These are phyloP conservation scores for Naganishia kalamii DNA, from an alignment of 768 basidiomycete genomes.

Conservation along the genomic window DNA sequence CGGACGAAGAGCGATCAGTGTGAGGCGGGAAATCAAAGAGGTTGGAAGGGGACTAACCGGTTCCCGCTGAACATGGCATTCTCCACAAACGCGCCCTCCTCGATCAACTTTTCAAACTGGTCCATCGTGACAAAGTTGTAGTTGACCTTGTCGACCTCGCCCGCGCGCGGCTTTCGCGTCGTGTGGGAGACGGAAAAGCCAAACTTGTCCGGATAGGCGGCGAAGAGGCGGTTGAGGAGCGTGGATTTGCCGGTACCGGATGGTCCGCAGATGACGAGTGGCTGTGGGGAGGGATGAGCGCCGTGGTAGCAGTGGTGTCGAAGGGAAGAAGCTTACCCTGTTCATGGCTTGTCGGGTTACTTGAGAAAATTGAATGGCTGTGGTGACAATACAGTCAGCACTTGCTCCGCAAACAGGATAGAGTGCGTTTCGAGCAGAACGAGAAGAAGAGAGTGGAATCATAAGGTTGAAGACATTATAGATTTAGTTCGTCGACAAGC, in stretches of 20 bases:
- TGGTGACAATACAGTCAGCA: neutral
- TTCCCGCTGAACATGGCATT: constrained; percentile 89
- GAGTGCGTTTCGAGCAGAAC: neutral
- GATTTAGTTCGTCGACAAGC: constrained; percentile 18
- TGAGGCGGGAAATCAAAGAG: neutral
- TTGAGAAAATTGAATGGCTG: constrained; percentile 5
- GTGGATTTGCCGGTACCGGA: constrained; percentile 94
- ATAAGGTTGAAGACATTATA: constrained; percentile 27
- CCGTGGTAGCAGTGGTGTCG: neutral
- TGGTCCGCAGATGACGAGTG: constrained; percentile 82
- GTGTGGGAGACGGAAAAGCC: constrained; percentile 95
- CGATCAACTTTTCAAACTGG: constrained; percentile 65
- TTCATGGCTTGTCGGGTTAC: neutral
- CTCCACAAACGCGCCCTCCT: constrained; percentile 77
- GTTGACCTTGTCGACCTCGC: constrained; percentile 72
- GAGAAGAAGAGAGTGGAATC: neutral
- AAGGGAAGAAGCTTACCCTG: constrained; percentile 11
- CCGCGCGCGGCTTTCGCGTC: constrained; percentile 73
- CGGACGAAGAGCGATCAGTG: neutral
- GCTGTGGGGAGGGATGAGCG: constrained; percentile 47
- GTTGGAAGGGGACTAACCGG: constrained; percentile 38
- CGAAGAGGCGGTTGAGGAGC: constrained; percentile 71
- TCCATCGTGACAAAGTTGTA: constrained; percentile 76
- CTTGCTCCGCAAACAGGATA: neutral
- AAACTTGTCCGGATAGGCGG: constrained; percentile 73